A percentile compares a stretch with the other conserved stretches of the same genome.
Conservation (phyloP, 345 rosid species). For the Litchi chinensis region DNA sequence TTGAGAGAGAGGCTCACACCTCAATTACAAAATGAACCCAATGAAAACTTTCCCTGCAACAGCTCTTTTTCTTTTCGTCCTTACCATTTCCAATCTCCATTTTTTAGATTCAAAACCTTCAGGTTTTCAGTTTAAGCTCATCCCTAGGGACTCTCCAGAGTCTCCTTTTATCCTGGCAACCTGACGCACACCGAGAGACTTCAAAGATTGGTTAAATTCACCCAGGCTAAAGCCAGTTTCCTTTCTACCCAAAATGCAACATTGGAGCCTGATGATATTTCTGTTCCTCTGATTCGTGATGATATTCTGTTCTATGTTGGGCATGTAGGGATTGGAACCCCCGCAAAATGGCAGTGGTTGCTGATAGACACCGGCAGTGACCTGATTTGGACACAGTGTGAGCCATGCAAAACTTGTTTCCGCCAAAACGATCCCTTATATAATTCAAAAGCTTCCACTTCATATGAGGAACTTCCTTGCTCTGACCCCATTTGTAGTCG, state of each 20-base stretch:
- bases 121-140: no score
- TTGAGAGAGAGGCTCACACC: no score
- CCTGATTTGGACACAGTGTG: conserved; percentile 30
- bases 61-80: no score
- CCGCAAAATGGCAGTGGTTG: background rate
- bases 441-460: conserved; percentile 4
- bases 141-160: no score
- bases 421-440: conserved; percentile 7
- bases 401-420: conserved; percentile 31
- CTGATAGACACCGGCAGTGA: background rate
- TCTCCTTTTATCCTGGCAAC: no score
- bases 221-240: background rate
- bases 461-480: conserved; percentile 19
- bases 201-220: background rate
- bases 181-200: conserved; percentile 25
- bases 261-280: background rate
- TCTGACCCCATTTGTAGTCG: conserved; percentile 17
- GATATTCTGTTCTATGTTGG: background rate
- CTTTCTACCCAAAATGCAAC: background rate
- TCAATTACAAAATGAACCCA: no score
- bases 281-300: background rate
- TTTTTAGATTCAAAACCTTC: no score
- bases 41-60: no score
- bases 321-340: background rate
- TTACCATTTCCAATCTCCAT: no score